Evolutionary conservation across 1,284 basidiomycete genomes (phyloP), one percentile per base, ranked within the genome.

Genomic region (Hortiboletus rubellus): DNA sequence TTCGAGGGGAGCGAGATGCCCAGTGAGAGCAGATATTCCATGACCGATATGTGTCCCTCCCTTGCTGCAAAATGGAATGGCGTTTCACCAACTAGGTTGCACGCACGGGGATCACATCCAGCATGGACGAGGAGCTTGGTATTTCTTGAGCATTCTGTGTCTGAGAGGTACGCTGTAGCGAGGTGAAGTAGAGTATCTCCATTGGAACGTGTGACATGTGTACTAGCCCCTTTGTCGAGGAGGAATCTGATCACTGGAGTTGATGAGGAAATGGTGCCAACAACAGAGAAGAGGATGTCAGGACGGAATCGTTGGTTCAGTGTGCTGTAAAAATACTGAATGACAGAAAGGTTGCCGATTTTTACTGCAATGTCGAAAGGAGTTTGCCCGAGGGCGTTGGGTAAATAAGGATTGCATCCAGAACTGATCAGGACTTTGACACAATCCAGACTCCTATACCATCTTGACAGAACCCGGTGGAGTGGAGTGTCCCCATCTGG

Each of bases 161-260:
- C 60, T 14, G 3, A 5, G 1, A 0, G 0, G 6, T 1, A 0
- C 0, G 40, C 17, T 27, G 50, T 44, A 2, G 40, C 3, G 5
- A 61, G 38, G 14, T 62, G 61, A 4, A 63, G 54, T 5, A 41
- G 12, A 0, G 45, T 53, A 7, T 66, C 42, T 1, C 54, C 64
- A 17, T 40, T 17, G 3, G 27, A 18, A 3, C 8, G 1, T 14
- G 34, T 17, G 2, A 3, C 15, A 12, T 41, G 49, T 4, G 54
- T 3, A 36, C 50, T 27, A 0, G 31, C 46, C 0, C 52, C 63
- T 2, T 60, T 59, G 5, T 22, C 33, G n/a, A 64, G 8, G 9
- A 65, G 50, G 7, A 50, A 37, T 33, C 43, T 44, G 22, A 60
- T 44, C 2, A 43, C 7, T 5, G 48, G 37, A 22, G 22, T 22